Percentiles rank a stretch among this genome's conserved stretches.
Conservation (phyloP, 1,139 yeast genomes). For the Protomyces pachydermus region DNA sequence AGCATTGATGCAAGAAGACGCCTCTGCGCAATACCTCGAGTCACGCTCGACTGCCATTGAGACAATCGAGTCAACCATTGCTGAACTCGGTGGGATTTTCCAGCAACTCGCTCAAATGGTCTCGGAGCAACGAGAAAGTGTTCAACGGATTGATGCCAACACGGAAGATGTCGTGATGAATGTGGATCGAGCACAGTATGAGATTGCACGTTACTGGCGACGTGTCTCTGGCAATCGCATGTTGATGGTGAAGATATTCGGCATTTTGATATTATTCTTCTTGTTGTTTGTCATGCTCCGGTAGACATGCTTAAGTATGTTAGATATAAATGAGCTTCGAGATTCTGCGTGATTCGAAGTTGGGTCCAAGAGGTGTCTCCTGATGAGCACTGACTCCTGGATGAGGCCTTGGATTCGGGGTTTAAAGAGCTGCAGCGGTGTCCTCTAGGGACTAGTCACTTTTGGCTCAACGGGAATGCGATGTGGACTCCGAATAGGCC, state of each 20-base stretch:
- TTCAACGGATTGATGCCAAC: constrained; percentile 83
- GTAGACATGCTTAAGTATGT: constrained; percentile 6
- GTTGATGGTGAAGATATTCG: constrained; percentile 85
- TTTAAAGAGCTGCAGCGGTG: no score
- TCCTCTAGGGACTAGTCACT: no score
- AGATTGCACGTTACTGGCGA: constrained; percentile 81
- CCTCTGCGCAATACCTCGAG: constrained; percentile 63
- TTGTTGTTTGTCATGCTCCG: constrained; percentile 35
- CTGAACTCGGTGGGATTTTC: constrained; percentile 91
- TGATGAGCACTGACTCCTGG: no score
- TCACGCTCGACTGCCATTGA: constrained; percentile 89
- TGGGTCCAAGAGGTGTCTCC: no score
- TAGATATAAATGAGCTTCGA: no score
- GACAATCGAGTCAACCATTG: constrained; percentile 89
- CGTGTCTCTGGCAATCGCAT: constrained; percentile 85
- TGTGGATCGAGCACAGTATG: constrained; percentile 91
- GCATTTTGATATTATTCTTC: constrained; percentile 55
- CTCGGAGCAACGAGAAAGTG: constrained; percentile 93
- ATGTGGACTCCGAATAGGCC: no score
- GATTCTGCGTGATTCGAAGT: no score
- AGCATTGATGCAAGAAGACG: constrained; percentile 45
- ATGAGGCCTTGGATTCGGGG: no score
- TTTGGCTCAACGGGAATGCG: no score
- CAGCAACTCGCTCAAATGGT: constrained; percentile 97
- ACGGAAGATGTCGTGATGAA: constrained; percentile 89